These are phyloP conservation scores for Citrullus mucosospermus DNA, from an alignment of 306 rosid genomes.

Conservation along the genomic window DNA sequence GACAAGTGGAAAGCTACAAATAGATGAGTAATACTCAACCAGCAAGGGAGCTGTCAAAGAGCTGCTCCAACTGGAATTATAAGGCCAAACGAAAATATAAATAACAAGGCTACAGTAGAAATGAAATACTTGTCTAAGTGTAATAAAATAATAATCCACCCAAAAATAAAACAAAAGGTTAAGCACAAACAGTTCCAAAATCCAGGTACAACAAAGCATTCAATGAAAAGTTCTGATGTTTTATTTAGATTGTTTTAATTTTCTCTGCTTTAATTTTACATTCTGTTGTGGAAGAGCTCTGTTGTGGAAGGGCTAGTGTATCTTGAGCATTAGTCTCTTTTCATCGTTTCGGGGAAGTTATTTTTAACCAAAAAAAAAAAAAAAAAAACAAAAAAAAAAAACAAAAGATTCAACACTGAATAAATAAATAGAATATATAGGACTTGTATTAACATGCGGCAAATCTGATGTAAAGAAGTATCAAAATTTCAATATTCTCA, in stretches of 20 bases:
- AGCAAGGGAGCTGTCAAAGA: not conserved
- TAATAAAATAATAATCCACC: not conserved
- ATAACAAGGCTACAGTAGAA: not conserved
- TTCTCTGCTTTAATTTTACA: no score
- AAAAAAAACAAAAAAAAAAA: no score
- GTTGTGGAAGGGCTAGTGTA: no score
- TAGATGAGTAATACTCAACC: not conserved
- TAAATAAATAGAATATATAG: not conserved
- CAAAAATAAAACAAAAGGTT: not conserved
- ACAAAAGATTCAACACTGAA: not conserved
- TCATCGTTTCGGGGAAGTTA: no score
- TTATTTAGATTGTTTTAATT: no score
- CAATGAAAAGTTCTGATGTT: not conserved
- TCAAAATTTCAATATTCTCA: not conserved
- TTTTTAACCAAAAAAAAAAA: no score
- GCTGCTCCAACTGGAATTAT: not conserved
- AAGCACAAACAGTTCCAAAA: not conserved
- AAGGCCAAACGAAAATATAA: not conserved
- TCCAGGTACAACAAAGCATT: not conserved
- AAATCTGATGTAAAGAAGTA: not conserved
- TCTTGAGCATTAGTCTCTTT: no score
- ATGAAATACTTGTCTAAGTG: not conserved
- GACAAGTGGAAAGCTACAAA: not conserved
- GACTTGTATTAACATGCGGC: not conserved
- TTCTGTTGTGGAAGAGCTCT: no score